Evolutionary conservation across 805 yeast genomes (phyloP).

Genomic region (Schwanniomyces polymorphus): DNA sequence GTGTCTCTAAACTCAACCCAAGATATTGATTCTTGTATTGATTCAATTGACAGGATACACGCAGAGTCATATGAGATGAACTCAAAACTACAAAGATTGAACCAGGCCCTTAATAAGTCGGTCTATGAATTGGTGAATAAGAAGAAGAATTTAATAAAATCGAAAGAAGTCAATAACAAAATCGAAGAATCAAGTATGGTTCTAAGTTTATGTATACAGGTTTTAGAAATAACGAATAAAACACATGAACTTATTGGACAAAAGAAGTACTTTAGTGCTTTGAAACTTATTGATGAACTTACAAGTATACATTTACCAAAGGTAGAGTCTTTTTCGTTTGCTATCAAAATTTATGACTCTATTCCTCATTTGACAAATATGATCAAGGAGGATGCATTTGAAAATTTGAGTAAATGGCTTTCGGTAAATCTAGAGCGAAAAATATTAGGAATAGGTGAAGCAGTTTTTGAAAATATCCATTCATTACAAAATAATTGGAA

Average conservation of each 20-base stretch:
- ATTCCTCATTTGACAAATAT: constrained; percentile 73
- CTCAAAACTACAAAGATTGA: constrained; percentile 55
- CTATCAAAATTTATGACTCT: constrained; percentile 69
- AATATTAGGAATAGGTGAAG: constrained; percentile 56
- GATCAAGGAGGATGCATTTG: constrained; percentile 73
- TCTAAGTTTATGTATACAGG: constrained; percentile 72
- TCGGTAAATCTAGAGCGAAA: constrained; percentile 60
- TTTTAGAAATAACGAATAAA: constrained; percentile 81
- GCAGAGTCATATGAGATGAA: constrained; percentile 55
- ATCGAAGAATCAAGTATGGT: constrained; percentile 71
- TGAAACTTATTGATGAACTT: constrained; percentile 77
- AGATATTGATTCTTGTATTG: constrained; percentile 59
- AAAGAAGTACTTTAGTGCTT: constrained; percentile 79
- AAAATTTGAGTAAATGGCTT: constrained; percentile 65
- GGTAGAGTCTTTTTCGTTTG: constrained; percentile 71
- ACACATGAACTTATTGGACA: constrained; percentile 77
- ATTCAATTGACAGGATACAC: constrained; percentile 62
- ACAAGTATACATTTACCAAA: constrained; percentile 67
- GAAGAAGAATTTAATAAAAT: constrained; percentile 58
- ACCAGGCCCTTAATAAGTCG: constrained; percentile 57
- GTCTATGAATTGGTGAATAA: constrained; percentile 64
- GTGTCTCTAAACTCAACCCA: constrained; percentile 61
- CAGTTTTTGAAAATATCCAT: constrained; percentile 53
- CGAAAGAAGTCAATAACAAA: constrained; percentile 63
- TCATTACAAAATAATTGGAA: constrained; percentile 64